Evolutionary conservation across 1,139 yeast species (phyloP).

Genomic region (Candida mesenterica): DNA sequence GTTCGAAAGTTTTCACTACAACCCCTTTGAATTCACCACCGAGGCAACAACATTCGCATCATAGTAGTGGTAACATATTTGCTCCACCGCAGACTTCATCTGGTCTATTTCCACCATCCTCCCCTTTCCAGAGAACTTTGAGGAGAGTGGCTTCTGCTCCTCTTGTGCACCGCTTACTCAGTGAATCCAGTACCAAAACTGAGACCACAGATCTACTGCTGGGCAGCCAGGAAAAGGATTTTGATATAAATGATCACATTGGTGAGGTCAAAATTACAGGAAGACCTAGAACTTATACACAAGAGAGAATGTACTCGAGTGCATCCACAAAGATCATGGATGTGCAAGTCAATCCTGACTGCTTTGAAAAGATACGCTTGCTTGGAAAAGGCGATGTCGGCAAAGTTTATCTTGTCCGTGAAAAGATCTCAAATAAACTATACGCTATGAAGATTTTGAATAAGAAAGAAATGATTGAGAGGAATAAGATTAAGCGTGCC

Average conservation of each 20-base stretch:
- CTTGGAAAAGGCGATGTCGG: constrained; percentile 98
- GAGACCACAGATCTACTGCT: constrained; percentile 7
- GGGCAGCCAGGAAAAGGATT: constrained; percentile 23
- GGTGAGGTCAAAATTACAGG: constrained; percentile 49
- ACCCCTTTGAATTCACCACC: neutral
- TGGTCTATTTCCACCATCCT: constrained; percentile 17
- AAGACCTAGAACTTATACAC: constrained; percentile 52
- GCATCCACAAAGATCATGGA: constrained; percentile 70
- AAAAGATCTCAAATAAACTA: constrained; percentile 67
- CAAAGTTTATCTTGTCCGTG: constrained; percentile 87
- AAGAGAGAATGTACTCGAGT: constrained; percentile 66
- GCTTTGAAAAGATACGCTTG: constrained; percentile 83
- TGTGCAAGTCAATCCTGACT: constrained; percentile 80
- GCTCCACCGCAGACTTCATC: constrained; percentile 1
- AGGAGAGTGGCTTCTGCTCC: constrained; percentile 86
- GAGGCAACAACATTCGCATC: constrained; percentile 2
- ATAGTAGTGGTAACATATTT: neutral
- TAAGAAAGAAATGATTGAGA: constrained; percentile 90
- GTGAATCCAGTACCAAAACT: constrained; percentile 20
- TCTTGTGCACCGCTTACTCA: constrained; percentile 43
- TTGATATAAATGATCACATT: constrained; percentile 50
- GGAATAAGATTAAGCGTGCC: constrained; percentile 92
- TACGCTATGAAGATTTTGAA: constrained; percentile 92
- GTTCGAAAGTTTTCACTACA: neutral
- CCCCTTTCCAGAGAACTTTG: constrained; percentile 52